Evolutionary conservation across 2,329 filamentous ascomycete genomes (phyloP).

Genomic region (Colletotrichum tabaci): DNA sequence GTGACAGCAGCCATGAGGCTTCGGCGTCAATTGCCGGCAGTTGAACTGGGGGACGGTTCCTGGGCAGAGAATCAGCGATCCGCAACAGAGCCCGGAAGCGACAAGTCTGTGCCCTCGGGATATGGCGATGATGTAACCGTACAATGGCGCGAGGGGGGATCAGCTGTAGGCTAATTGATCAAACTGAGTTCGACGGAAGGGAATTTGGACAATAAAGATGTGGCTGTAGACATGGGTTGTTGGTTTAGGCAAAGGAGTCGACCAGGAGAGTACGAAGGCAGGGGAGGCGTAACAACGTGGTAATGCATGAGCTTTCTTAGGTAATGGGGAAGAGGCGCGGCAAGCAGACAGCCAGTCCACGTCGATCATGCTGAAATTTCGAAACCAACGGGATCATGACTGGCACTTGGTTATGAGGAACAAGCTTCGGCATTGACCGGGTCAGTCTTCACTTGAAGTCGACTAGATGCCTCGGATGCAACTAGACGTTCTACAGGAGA

Average conservation of each 20-base stretch:
- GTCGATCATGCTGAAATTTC: conserved; percentile 21
- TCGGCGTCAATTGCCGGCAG: conserved; percentile 32
- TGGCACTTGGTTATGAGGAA: conserved; percentile 30
- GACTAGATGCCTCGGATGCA: conserved; percentile 32
- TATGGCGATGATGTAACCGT: conserved; percentile 31
- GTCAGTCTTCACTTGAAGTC: conserved; percentile 36
- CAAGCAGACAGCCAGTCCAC: conserved; percentile 15
- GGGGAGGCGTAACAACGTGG: conserved; percentile 17
- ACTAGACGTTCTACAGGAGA: conserved; percentile 11
- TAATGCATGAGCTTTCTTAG: conserved; percentile 20
- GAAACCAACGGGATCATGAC: neutral
- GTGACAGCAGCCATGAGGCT: conserved; percentile 32
- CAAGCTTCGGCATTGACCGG: conserved; percentile 25
- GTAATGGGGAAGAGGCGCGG: conserved; percentile 10
- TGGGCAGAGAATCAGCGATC: conserved; percentile 33
- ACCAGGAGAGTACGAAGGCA: conserved; percentile 24
- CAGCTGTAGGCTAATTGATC: neutral
- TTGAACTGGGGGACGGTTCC: conserved; percentile 27
- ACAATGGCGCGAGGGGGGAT: conserved; percentile 20
- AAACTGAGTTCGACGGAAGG: conserved; percentile 26
- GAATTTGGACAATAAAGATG: conserved; percentile 12
- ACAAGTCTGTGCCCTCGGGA: conserved; percentile 31
- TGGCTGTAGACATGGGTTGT: conserved; percentile 36
- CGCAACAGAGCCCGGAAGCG: conserved; percentile 14
- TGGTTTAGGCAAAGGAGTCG: conserved; percentile 13